Evolutionary conservation across 441 rosid genomes (phyloP).

Genomic region (Adansonia rubrostipa): DNA sequence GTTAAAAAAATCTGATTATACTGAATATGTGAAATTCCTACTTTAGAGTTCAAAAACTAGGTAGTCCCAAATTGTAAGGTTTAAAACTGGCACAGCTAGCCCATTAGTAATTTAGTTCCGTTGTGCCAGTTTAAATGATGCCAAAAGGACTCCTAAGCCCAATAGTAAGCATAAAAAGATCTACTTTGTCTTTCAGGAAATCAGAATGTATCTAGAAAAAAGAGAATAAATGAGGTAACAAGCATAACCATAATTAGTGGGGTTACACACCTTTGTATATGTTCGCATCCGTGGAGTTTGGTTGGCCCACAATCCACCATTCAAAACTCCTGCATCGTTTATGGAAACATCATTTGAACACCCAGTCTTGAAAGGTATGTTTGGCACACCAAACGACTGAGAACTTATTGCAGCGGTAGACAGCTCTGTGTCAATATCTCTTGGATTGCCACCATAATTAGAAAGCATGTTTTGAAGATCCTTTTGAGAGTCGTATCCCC

Average conservation of each 20-base stretch:
- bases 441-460: constrained; percentile 74
- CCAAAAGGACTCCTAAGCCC: background rate
- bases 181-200: background rate
- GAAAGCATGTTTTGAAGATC: constrained; percentile 91
- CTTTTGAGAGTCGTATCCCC: constrained; percentile 89
- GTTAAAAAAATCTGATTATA: background rate
- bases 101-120: background rate
- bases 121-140: background rate
- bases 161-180: background rate
- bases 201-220: constrained; percentile 5
- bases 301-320: constrained; percentile 81
- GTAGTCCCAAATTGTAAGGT: background rate
- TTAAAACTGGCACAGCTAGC: background rate
- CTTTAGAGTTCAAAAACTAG: background rate
- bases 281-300: constrained; percentile 94
- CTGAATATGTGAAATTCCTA: background rate
- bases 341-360: constrained; percentile 79
- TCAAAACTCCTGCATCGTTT: constrained; percentile 73
- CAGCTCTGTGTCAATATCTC: constrained; percentile 89
- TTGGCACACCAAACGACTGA: constrained; percentile 90
- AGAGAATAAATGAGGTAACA: background rate
- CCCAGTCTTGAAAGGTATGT: constrained; percentile 73
- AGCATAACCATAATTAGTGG: background rate
- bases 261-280: constrained; percentile 76
- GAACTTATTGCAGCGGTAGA: constrained; percentile 90